Percentiles rank a stretch among this genome's conserved stretches.
Evolutionary conservation across 345 rosid genomes (phyloP).

Genomic region (Eucalyptus erythrocorys): DNA sequence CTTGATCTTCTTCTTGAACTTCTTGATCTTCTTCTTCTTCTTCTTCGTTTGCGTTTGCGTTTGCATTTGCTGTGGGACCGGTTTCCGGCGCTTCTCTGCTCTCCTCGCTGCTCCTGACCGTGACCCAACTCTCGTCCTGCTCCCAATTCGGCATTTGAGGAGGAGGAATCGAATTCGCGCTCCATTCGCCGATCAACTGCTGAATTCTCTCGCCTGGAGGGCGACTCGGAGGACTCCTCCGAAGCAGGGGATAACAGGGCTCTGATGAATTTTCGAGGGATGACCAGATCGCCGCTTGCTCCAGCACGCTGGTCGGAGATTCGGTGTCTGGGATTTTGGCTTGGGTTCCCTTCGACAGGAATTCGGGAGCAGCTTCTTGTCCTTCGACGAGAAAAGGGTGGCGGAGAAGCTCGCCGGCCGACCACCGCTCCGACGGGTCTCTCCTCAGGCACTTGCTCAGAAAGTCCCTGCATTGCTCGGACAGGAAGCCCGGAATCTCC

Average conservation of each 20-base stretch:
- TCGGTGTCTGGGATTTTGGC: neutral
- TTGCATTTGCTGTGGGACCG: neutral
- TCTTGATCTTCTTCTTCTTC: neutral
- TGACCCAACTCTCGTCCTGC: conserved; percentile 29
- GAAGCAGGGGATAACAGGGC: neutral
- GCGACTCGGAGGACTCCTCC: neutral
- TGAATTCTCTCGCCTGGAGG: conserved; percentile 16
- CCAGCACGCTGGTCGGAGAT: conserved; percentile 32
- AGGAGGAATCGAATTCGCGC: neutral
- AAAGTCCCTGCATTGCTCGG: conserved; percentile 32
- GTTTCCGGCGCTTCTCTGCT: neutral
- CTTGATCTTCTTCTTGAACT: neutral
- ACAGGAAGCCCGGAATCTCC: conserved; percentile 21
- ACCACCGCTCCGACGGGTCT: conserved; percentile 38
- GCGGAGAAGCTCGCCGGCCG: conserved; percentile 26
- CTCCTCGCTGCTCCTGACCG: conserved; percentile 20
- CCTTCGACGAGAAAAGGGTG: conserved; percentile 14
- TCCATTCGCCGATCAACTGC: conserved; percentile 7
- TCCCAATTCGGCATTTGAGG: conserved; percentile 7
- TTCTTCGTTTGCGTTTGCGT: neutral
- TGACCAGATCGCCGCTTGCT: conserved; percentile 15
- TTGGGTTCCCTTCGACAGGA: neutral
- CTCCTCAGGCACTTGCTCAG: conserved; percentile 34
- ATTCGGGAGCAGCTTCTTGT: neutral
- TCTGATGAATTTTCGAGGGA: neutral